Evolutionary conservation across 208 protist species (phyloP).

Genomic region (Wallacemonas sp.): DNA sequence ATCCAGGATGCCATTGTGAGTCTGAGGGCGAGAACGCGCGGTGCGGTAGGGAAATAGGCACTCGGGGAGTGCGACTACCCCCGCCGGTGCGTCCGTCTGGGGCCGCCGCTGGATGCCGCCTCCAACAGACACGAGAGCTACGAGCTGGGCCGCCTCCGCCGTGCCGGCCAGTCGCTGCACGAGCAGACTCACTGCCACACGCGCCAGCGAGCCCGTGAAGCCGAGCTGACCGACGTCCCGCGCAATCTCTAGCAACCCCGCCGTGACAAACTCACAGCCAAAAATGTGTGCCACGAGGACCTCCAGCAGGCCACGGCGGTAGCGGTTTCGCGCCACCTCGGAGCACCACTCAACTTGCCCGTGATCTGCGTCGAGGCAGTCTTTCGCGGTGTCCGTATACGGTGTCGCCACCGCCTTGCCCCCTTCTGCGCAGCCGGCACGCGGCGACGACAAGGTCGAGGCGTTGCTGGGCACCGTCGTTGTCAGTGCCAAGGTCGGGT

Average conservation of each 20-base stretch:
- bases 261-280: neutral
- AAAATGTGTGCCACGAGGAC: slow-evolving; percentile 1
- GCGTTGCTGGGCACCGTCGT: neutral
- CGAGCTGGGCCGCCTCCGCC: neutral
- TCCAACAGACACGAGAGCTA: too few species aligned
- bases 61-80: too few species aligned
- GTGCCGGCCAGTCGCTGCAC: neutral
- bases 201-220: neutral
- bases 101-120: too few species aligned
- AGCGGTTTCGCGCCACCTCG: neutral
- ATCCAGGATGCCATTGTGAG: too few species aligned
- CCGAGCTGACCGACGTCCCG: neutral
- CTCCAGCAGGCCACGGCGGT: neutral
- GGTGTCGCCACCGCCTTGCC: too few species aligned
- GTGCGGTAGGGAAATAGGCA: slow-evolving; percentile 1
- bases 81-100: too few species aligned
- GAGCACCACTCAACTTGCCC: neutral
- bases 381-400: too few species aligned
- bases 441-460: neutral
- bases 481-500: neutral
- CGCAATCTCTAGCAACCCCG: neutral
- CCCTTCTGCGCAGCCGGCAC: too few species aligned
- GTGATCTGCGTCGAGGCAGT: too few species aligned
- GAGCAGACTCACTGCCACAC: neutral
- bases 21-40: too few species aligned